Conservation (phyloP, 768 basidiomycete species). For the Antrodiella citrinella region DNA sequence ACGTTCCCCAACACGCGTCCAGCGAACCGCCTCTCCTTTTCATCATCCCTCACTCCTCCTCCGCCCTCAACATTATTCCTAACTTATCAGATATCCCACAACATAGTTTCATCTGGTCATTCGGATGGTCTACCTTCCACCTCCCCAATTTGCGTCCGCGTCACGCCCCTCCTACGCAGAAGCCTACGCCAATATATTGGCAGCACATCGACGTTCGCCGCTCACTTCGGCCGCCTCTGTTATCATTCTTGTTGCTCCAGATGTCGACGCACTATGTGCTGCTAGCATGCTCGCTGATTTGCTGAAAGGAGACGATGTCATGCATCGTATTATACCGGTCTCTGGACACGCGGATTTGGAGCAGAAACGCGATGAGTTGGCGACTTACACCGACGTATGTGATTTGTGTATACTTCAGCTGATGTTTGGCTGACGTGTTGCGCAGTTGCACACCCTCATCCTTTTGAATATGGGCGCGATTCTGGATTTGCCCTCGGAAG, state of each 20-base stretch:
- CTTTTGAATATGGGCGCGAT: constrained; percentile 90
- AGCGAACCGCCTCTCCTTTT: not conserved
- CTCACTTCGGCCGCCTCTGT: constrained; percentile 76
- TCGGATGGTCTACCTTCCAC: constrained; percentile 60
- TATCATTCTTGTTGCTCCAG: constrained; percentile 78
- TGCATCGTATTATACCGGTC: constrained; percentile 84
- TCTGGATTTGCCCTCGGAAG: constrained; percentile 66
- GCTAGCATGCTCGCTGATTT: constrained; percentile 84
- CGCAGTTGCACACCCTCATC: constrained; percentile 79
- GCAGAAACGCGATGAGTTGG: constrained; percentile 54
- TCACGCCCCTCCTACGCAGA: constrained; percentile 58
- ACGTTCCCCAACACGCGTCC: not conserved
- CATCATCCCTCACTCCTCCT: not conserved
- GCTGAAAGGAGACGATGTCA: constrained; percentile 89
- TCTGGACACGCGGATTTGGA: constrained; percentile 78
- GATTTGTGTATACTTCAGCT: constrained; percentile 3
- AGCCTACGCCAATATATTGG: constrained; percentile 67
- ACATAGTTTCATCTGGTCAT: too few relatives aligned
- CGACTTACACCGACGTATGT: constrained; percentile 58
- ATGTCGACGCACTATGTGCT: constrained; percentile 90
- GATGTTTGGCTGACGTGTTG: not conserved
- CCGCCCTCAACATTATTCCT: not conserved
- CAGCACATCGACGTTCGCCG: constrained; percentile 62
- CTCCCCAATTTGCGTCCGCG: constrained; percentile 58
- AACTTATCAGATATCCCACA: not conserved